phyloP scores from a whole-genome alignment of 2,329 filamentous ascomycete species.

The Nothopassalora personata region DNA sequence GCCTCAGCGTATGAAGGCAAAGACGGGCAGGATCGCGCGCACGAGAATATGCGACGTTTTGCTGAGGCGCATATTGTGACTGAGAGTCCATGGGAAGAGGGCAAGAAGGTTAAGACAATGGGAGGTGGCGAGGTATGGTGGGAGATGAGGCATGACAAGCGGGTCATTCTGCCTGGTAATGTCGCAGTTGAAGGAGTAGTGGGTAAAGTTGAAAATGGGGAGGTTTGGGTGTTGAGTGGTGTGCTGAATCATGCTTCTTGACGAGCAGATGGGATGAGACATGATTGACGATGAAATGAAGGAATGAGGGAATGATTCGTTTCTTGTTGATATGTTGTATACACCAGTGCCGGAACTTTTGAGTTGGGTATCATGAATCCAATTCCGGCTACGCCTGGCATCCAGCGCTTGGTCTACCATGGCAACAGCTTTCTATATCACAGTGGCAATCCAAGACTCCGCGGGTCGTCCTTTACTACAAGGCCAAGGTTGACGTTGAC shows the following conservation, averaged over 20 bases:
- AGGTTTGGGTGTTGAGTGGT: slow-evolving; percentile 71
- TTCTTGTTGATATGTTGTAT: neutral
- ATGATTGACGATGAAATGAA: neutral
- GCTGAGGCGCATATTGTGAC: slow-evolving; percentile 80
- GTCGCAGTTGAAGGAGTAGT: slow-evolving; percentile 72
- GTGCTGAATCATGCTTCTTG: slow-evolving; percentile 49
- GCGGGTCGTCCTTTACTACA: neutral
- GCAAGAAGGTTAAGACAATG: slow-evolving; percentile 61
- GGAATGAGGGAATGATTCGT: neutral
- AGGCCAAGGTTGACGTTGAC: slow-evolving; percentile 18
- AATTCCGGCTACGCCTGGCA: neutral
- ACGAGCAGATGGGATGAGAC: neutral
- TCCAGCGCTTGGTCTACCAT: slow-evolving; percentile 14
- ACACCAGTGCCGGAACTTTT: neutral
- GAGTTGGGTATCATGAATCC: neutral
- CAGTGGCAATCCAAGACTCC: neutral
- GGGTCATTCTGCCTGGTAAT: slow-evolving; percentile 69
- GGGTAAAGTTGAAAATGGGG: slow-evolving; percentile 76
- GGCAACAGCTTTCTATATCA: neutral
- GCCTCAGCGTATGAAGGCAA: slow-evolving; percentile 68
- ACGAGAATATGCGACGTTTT: slow-evolving; percentile 70
- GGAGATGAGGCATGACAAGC: slow-evolving; percentile 64
- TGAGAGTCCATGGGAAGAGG: slow-evolving; percentile 67
- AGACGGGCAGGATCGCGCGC: slow-evolving; percentile 69
- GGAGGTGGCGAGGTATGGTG: slow-evolving; percentile 74